Conservation (phyloP, 2,329 filamentous ascomycete genomes). For the Trichoderma guizhouense region DNA sequence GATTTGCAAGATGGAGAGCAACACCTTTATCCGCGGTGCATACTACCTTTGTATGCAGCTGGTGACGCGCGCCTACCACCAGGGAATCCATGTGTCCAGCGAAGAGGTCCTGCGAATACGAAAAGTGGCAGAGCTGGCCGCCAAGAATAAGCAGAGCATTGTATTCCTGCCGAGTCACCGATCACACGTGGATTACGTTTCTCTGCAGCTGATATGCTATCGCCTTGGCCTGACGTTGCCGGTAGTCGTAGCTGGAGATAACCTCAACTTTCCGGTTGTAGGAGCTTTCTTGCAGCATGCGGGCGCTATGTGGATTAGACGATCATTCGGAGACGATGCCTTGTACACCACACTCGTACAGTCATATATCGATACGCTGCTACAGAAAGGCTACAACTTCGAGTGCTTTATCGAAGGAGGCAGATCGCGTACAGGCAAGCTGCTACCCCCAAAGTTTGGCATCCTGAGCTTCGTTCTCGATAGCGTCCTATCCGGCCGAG, state of each 20-base stretch:
- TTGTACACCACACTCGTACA: slow-evolving; percentile 93
- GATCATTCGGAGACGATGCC: slow-evolving; percentile 87
- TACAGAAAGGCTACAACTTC: slow-evolving; percentile 89
- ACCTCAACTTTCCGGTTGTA: slow-evolving; percentile 88
- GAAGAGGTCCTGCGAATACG: slow-evolving; percentile 84
- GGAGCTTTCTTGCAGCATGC: slow-evolving; percentile 90
- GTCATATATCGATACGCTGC: slow-evolving; percentile 86
- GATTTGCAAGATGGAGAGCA: slow-evolving; percentile 99
- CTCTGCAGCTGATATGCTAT: slow-evolving; percentile 92
- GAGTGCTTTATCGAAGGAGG: slow-evolving; percentile 98
- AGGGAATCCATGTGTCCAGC: slow-evolving; percentile 93
- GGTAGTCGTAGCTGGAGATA: slow-evolving; percentile 91
- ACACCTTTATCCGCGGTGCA: slow-evolving; percentile 83
- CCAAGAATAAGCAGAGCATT: slow-evolving; percentile 86
- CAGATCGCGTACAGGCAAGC: slow-evolving; percentile 86
- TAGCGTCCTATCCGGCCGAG: slow-evolving; percentile 80
- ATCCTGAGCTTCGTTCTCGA: slow-evolving; percentile 91
- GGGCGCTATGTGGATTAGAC: slow-evolving; percentile 94
- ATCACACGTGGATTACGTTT: slow-evolving; percentile 95
- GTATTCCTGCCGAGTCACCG: slow-evolving; percentile 93
- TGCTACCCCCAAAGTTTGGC: slow-evolving; percentile 91
- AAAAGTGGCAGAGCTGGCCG: slow-evolving; percentile 77
- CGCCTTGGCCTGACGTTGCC: slow-evolving; percentile 84
- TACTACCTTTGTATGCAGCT: slow-evolving; percentile 89
- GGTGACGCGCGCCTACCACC: slow-evolving; percentile 88